Percentiles rank a stretch among this genome's conserved stretches.
Evolutionary conservation across 441 rosid species (phyloP).

Genomic region (Gossypium schwendimanii): DNA sequence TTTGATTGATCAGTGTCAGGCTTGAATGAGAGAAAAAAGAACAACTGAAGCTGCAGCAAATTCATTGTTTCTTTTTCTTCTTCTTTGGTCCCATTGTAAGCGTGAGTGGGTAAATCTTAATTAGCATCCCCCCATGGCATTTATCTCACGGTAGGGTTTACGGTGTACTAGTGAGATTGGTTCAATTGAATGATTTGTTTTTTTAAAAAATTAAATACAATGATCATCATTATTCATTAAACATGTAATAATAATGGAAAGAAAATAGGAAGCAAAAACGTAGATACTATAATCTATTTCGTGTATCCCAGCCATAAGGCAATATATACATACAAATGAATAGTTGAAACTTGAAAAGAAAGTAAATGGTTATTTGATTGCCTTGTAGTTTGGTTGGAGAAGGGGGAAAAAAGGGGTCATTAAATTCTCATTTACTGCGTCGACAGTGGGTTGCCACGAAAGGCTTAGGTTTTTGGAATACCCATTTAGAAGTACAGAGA

Average conservation of each 20-base stretch:
- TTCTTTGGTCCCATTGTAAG: neutral
- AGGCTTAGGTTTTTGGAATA: constrained; percentile 4
- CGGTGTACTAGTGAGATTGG: too few relatives aligned
- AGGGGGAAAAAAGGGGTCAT: neutral
- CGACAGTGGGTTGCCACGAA: constrained; percentile 19
- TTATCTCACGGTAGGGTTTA: neutral
- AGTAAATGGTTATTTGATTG: too few relatives aligned
- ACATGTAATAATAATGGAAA: too few relatives aligned
- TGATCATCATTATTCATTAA: too few relatives aligned
- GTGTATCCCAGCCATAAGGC: too few relatives aligned
- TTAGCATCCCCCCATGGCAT: neutral
- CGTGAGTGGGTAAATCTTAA: neutral
- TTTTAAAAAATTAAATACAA: too few relatives aligned
- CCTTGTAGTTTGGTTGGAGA: neutral
- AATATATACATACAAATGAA: neutral
- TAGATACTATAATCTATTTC: too few relatives aligned
- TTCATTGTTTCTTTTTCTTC: too few relatives aligned
- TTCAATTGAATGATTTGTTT: too few relatives aligned
- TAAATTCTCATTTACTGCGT: constrained; percentile 11
- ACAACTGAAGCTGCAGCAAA: neutral
- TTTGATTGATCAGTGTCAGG: neutral
- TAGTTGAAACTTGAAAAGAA: neutral
- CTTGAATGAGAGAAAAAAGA: neutral
- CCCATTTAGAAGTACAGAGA: constrained; percentile 28
- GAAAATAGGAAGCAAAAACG: too few relatives aligned